phyloP scores from a whole-genome alignment of 805 yeast species.

The Brettanomyces custersianus region DNA sequence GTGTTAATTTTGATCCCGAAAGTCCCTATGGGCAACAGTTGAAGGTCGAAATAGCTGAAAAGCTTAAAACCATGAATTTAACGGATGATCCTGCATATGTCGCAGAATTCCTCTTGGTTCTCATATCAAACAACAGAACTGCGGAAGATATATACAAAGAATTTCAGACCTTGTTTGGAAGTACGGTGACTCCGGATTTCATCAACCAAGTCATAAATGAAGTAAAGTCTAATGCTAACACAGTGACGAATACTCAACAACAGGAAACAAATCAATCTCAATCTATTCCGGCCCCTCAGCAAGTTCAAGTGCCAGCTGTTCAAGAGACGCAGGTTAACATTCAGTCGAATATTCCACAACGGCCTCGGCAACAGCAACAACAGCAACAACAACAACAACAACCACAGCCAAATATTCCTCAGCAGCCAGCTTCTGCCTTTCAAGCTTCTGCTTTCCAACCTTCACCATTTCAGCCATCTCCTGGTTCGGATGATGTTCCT shows the following conservation, averaged over 20 bases:
- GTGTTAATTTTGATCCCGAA: slow-evolving; percentile 17
- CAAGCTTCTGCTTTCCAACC: slow-evolving; percentile 1
- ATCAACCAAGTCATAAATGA: slow-evolving; percentile 51
- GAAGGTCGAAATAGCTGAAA: slow-evolving; percentile 33
- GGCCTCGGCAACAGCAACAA: slow-evolving; percentile 11
- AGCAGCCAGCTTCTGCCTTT: slow-evolving; percentile 3
- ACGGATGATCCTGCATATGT: slow-evolving; percentile 49
- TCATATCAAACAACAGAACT: slow-evolving; percentile 60
- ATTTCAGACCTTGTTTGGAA: slow-evolving; percentile 51
- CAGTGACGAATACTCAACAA: slow-evolving; percentile 20
- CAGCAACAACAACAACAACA: slow-evolving; percentile 14
- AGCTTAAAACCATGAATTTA: slow-evolving; percentile 31
- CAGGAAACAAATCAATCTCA: slow-evolving; percentile 7
- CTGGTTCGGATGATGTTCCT: slow-evolving; percentile 8
- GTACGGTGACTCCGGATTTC: slow-evolving; percentile 48
- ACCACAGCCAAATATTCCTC: slow-evolving; percentile 1
- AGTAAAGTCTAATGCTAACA: too few species aligned
- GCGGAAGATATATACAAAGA: slow-evolving; percentile 54
- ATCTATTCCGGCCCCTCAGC: slow-evolving; percentile 7
- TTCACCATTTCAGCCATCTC: neutral
- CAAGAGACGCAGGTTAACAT: slow-evolving; percentile 9
- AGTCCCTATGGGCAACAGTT: slow-evolving; percentile 31
- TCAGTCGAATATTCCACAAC: too few species aligned
- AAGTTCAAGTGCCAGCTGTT: slow-evolving; percentile 3
- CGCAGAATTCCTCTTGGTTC: slow-evolving; percentile 65